Percentiles rank a stretch among this genome's conserved stretches.
phyloP scores from a whole-genome alignment of 148 eudicot genomes.

The Chenopodium quinoa region DNA sequence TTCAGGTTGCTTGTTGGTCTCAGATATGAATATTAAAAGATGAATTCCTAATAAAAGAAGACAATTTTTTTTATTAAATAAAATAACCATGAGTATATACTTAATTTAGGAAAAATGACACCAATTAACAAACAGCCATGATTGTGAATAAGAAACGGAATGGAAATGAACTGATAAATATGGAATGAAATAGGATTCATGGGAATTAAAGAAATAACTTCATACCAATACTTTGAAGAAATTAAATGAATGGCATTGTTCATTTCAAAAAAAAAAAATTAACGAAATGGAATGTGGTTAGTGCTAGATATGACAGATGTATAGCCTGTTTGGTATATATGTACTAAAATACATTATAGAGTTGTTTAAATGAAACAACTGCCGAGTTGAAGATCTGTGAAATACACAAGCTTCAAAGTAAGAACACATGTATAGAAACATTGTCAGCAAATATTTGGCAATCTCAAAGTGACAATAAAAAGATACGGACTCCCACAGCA shows the following conservation, averaged over 20 bases:
- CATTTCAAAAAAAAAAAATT: neutral
- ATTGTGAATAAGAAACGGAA: neutral
- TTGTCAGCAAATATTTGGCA: neutral
- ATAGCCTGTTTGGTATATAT: neutral
- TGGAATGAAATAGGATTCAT: neutral
- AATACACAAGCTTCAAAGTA: neutral
- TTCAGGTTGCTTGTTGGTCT: neutral
- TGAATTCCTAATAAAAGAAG: no score
- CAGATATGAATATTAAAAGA: neutral
- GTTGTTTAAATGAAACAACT: neutral
- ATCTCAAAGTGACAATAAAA: constrained; percentile 1
- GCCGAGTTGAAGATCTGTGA: neutral
- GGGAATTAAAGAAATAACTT: no score
- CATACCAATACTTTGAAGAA: no score
- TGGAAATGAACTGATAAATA: neutral
- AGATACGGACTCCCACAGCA: constrained; percentile 99
- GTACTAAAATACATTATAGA: neutral
- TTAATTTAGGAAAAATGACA: neutral
- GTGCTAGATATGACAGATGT: neutral
- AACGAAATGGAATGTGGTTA: neutral
- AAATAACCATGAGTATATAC: neutral
- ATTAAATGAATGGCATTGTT: no score
- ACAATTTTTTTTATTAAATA: no score
- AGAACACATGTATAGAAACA: neutral
- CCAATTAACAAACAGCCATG: neutral